Evolutionary conservation across 2,329 filamentous ascomycete species (phyloP).

Genomic region (Samsoniella hepiali): DNA sequence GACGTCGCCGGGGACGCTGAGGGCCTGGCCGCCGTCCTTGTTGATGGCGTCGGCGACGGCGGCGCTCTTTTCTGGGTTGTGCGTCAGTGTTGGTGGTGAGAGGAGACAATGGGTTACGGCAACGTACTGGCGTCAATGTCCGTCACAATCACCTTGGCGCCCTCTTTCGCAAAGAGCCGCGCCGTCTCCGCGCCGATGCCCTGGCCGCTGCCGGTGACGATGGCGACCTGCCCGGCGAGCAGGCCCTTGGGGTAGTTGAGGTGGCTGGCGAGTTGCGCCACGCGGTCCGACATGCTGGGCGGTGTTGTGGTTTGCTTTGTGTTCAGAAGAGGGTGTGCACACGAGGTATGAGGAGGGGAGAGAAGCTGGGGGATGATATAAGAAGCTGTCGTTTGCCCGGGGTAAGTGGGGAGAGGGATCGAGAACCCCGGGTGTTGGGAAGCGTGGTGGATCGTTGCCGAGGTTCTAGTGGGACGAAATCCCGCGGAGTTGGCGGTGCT

Average conservation of each 20-base stretch:
- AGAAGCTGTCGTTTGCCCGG: not conserved
- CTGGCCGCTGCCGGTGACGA: slow-evolving; percentile 82
- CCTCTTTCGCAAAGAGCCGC: slow-evolving; percentile 80
- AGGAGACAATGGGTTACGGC: too few relatives aligned
- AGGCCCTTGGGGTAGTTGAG: slow-evolving; percentile 80
- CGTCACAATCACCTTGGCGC: slow-evolving; percentile 77
- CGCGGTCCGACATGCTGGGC: slow-evolving; percentile 50
- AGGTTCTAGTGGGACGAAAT: slow-evolving; percentile 1
- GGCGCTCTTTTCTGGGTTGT: slow-evolving; percentile 60
- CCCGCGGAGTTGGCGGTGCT: slow-evolving; percentile 3
- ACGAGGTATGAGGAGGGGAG: not conserved
- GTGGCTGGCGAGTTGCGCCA: slow-evolving; percentile 71
- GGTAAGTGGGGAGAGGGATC: slow-evolving; percentile 10
- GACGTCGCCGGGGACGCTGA: slow-evolving; percentile 75
- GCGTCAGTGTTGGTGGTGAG: not conserved
- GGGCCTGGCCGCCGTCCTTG: slow-evolving; percentile 59
- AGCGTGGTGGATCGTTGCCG: not conserved
- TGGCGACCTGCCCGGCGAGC: slow-evolving; percentile 75
- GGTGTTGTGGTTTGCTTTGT: slow-evolving; percentile 8
- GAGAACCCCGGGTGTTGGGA: not conserved
- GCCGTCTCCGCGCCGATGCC: slow-evolving; percentile 86
- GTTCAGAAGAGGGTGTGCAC: not conserved
- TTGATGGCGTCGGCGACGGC: slow-evolving; percentile 70
- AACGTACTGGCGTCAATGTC: slow-evolving; percentile 72
- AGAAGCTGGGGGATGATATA: not conserved